Conservation (phyloP, 305 asterid genomes). For the Rubia tinctorum region DNA sequence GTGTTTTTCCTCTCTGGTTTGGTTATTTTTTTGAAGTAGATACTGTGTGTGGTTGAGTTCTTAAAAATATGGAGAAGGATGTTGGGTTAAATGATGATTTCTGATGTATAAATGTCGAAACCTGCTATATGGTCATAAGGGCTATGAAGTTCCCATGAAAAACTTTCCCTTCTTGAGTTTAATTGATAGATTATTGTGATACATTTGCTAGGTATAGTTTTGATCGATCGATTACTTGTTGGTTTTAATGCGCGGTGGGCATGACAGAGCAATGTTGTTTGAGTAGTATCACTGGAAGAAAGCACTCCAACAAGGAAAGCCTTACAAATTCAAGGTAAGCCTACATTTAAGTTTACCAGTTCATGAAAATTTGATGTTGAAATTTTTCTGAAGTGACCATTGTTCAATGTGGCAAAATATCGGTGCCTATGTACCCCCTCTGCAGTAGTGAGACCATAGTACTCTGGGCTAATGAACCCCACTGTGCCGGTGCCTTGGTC, state of each 20-base stretch:
- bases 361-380: too few species aligned
- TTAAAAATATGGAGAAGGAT: not conserved
- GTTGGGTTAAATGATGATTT: not conserved
- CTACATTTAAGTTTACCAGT: not conserved
- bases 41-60: not conserved
- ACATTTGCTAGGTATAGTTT: not conserved
- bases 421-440: too few species aligned
- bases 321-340: slow-evolving; percentile 69
- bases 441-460: too few species aligned
- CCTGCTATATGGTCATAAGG: not conserved
- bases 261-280: slow-evolving; percentile 81
- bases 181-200: not conserved
- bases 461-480: too few species aligned
- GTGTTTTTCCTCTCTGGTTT: not conserved
- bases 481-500: too few species aligned
- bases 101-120: not conserved
- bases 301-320: slow-evolving; percentile 61
- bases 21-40: not conserved
- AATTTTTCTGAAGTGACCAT: too few species aligned
- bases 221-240: not conserved
- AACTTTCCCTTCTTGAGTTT: not conserved
- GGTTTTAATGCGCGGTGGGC: slow-evolving; percentile 55
- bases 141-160: too few species aligned
- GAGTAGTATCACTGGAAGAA: slow-evolving; percentile 95
- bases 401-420: too few species aligned